phyloP scores from a whole-genome alignment of 495 filamentous ascomycete species.

The Tetracladium setigerum region DNA sequence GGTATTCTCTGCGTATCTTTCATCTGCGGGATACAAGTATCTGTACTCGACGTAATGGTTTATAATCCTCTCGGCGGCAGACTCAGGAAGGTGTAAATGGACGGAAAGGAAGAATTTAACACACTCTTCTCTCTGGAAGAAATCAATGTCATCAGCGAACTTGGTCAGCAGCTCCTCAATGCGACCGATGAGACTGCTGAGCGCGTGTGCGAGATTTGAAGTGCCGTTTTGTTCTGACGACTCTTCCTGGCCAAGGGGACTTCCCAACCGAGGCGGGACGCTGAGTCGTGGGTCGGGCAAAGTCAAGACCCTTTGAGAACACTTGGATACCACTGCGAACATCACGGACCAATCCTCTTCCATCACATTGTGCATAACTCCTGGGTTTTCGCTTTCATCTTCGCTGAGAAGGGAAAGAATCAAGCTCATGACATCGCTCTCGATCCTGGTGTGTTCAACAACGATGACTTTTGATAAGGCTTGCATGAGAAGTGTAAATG shows the following conservation, averaged over 20 bases:
- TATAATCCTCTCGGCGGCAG: conserved; percentile 48
- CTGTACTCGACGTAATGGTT: conserved; percentile 51
- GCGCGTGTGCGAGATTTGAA: conserved; percentile 15
- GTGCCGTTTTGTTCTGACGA: conserved; percentile 7
- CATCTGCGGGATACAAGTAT: conserved; percentile 64
- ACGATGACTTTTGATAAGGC: conserved; percentile 49
- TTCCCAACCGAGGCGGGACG: conserved; percentile 5
- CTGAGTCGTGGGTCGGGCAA: conserved; percentile 16
- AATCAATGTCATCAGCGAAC: conserved; percentile 26
- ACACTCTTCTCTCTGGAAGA: conserved; percentile 52
- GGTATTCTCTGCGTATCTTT: conserved; percentile 58
- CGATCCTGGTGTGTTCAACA: conserved; percentile 41
- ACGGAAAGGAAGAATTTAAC: conserved; percentile 63
- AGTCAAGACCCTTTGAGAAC: conserved; percentile 23
- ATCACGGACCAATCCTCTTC: conserved; percentile 48
- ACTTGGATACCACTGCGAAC: conserved; percentile 36
- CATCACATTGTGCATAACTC: conserved; percentile 34
- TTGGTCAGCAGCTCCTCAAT: conserved; percentile 32
- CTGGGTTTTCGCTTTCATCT: conserved; percentile 24
- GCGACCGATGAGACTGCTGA: conserved; percentile 23
- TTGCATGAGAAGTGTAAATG: conserved; percentile 47
- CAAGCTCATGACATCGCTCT: conserved; percentile 49
- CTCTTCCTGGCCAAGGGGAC: conserved; percentile 9
- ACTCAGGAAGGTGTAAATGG: conserved; percentile 47
- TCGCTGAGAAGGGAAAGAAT: conserved; percentile 40